Evolutionary conservation across 768 basidiomycete species (phyloP), one percentile per base, ranked within the genome.

Genomic region (Lepiota venenata): DNA sequence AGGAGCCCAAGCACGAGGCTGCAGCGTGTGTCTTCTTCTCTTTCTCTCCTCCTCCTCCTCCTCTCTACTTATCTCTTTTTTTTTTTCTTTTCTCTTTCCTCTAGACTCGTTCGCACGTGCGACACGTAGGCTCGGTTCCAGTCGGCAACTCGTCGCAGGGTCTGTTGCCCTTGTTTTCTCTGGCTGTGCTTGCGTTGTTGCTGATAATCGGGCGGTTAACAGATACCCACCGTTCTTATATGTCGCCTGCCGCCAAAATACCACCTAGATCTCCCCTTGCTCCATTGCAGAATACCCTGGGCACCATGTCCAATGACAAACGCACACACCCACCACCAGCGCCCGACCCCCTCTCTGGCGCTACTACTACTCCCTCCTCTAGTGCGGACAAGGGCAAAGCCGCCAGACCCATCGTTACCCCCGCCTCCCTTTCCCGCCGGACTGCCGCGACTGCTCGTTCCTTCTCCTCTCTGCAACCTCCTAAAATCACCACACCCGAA

Each of bases 161-260:
- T 39, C 48, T 35, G 22, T 25, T 22, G 15, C 45, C 40, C 38
- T 54, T 56, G 40, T 50, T 36, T 58, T 54, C 36, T 39, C 29
- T 59, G n/a, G 6, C 32, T 11, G 3, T 9, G 8, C 8, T 32
- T 25, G 2, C 5, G 3, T 11, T 8, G 8, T 32, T 32, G 32
- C n/a, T 32, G 8, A 2, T 32, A 11, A 32, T 32, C 32, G 3
- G 32, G 32, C 10, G 32, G 6, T 8, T 32, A 32, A n/a, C 32
- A 71, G 71, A 69, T 64, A 63, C 66, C 57, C 66, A 60, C 64
- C 66, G 70, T 65, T 68, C 64, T 66, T 69, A 64, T 62, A 65
- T 55, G 63, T 65, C 63, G 64, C 63, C 57, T 62, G 59, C 52
- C 47, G 52, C 41, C 16, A 56, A 60, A 49, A 44, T 43, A 40